phyloP scores from a whole-genome alignment of 164 flowering plant genomes.

The Nymphaea thermarum region DNA sequence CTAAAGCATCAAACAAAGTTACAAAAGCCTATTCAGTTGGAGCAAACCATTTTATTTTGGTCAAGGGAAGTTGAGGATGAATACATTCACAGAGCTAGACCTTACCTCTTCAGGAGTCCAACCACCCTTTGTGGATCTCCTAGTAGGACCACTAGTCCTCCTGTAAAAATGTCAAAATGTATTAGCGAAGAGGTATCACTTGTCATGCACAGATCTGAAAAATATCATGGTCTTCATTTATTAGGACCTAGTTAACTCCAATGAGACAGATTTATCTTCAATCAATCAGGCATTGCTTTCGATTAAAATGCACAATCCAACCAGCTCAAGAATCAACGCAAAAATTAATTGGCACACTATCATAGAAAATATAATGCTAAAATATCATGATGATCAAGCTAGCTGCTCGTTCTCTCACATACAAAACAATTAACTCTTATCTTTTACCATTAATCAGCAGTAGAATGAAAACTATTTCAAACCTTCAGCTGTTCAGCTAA shows the following conservation, averaged over 20 bases:
- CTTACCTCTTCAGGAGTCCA: slow-evolving; percentile 94
- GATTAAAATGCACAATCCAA: background rate
- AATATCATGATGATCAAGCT: too few relatives aligned
- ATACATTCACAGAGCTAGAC: background rate
- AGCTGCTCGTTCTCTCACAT: too few relatives aligned
- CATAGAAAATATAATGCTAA: too few relatives aligned
- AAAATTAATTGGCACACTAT: background rate
- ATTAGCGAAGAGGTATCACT: background rate
- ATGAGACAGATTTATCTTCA: background rate
- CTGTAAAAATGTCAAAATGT: slow-evolving; percentile 22
- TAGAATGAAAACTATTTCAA: too few relatives aligned
- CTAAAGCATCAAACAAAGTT: too few relatives aligned
- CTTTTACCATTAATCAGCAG: too few relatives aligned
- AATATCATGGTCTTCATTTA: background rate
- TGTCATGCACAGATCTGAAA: too few relatives aligned
- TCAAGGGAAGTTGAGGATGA: too few relatives aligned
- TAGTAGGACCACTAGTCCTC: slow-evolving; percentile 94
- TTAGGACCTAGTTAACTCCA: background rate
- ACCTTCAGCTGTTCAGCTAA: too few relatives aligned
- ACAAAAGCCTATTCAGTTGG: too few relatives aligned
- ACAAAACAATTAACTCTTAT: too few relatives aligned
- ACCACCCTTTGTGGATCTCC: slow-evolving; percentile 95
- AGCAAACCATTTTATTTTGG: too few relatives aligned
- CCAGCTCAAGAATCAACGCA: background rate
- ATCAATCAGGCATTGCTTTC: background rate